These are phyloP conservation scores for Cyberlindnera maritima DNA, from an alignment of 805 yeast species.

Conservation along the genomic window DNA sequence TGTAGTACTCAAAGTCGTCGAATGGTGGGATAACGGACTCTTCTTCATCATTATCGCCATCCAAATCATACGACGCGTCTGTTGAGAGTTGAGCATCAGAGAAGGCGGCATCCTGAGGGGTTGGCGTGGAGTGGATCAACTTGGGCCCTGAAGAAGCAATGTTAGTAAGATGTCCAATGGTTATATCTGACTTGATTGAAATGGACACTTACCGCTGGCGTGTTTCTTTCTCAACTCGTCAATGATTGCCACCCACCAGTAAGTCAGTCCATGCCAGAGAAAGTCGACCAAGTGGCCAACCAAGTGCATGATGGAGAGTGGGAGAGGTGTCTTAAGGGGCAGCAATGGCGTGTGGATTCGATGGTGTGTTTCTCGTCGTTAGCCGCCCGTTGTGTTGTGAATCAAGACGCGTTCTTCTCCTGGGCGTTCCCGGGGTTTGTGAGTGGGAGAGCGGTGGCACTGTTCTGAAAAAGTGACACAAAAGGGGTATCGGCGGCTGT, in stretches of 20 bases:
- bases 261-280: slow-evolving; percentile 2
- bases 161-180: not conserved
- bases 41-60: not conserved
- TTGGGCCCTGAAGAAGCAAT: slow-evolving; percentile 1
- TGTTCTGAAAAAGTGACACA: too few relatives aligned
- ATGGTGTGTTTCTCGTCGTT: too few relatives aligned
- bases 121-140: not conserved
- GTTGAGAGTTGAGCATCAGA: not conserved
- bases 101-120: not conserved
- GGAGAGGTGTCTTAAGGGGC: too few relatives aligned
- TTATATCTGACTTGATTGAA: not conserved
- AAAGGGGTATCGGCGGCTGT: too few relatives aligned
- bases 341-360: too few relatives aligned
- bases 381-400: too few relatives aligned
- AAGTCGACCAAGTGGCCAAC: not conserved
- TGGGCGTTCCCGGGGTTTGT: too few relatives aligned
- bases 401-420: too few relatives aligned
- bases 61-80: not conserved
- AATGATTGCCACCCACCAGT: slow-evolving; percentile 5
- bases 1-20: not conserved
- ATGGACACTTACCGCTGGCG: not conserved
- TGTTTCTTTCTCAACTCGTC: slow-evolving; percentile 1
- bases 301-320: not conserved
- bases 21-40: not conserved
- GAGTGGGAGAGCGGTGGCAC: too few relatives aligned